phyloP scores from a whole-genome alignment of 2,329 filamentous ascomycete genomes.

The Ceratocystis colombiana region DNA sequence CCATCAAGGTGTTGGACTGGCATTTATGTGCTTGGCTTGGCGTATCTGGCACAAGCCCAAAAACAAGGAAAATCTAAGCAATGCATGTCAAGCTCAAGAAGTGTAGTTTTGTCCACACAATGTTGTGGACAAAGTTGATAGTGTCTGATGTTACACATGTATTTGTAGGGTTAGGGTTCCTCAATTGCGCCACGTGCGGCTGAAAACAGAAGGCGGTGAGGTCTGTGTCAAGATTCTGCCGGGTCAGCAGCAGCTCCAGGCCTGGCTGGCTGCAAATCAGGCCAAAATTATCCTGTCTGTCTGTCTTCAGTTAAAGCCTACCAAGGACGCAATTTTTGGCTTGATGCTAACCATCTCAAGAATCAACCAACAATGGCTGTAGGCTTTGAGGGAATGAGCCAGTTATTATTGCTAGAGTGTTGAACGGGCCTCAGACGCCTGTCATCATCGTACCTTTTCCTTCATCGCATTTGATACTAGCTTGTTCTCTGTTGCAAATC shows the following conservation, averaged over 20 bases:
- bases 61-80: not conserved
- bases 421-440: constrained; percentile 13
- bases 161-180: not conserved
- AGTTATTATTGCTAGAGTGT: constrained; percentile 7
- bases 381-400: constrained; percentile 8
- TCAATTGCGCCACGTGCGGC: not conserved
- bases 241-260: not conserved
- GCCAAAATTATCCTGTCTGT: not conserved
- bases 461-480: not conserved
- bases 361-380: not conserved
- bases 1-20: not conserved
- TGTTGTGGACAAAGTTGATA: not conserved
- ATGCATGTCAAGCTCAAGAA: no score
- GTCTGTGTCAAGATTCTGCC: not conserved
- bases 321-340: not conserved
- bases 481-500: not conserved
- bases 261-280: not conserved
- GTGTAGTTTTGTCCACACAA: no score
- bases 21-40: not conserved
- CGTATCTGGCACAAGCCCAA: not conserved
- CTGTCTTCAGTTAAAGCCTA: not conserved
- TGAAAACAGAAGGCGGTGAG: constrained; percentile 9
- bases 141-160: not conserved
- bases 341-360: not conserved
- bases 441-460: not conserved